Percentiles rank a stretch among this genome's conserved stretches.
Conservation (phyloP, 2,329 filamentous ascomycete species). For the Trichoderma koningii region DNA sequence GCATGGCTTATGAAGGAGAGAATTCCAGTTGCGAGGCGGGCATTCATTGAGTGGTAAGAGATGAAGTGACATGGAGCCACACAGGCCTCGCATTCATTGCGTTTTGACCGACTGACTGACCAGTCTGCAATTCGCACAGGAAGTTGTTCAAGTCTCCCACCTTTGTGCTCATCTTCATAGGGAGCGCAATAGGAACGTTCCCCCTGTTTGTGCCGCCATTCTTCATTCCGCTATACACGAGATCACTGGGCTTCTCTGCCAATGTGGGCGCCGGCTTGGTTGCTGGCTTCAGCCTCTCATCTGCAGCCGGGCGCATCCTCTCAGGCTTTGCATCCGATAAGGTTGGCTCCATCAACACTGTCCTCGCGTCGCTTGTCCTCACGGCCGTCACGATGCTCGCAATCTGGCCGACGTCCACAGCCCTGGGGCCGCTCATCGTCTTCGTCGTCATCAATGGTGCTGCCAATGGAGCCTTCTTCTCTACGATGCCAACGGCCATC, state of each 20-base stretch:
- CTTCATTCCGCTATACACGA: slow-evolving; percentile 57
- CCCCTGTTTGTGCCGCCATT: slow-evolving; percentile 62
- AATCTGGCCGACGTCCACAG: slow-evolving; percentile 60
- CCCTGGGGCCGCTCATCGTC: slow-evolving; percentile 52
- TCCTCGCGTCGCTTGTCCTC: slow-evolving; percentile 51
- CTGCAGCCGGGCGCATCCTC: slow-evolving; percentile 55
- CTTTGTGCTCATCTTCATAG: slow-evolving; percentile 54
- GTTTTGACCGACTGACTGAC: not conserved
- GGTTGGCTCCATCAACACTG: slow-evolving; percentile 55
- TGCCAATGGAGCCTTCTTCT: slow-evolving; percentile 62
- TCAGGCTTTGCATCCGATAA: slow-evolving; percentile 55
- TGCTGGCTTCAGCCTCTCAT: slow-evolving; percentile 60
- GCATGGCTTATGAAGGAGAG: slow-evolving; percentile 54
- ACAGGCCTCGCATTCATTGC: no score
- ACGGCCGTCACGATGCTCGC: slow-evolving; percentile 58
- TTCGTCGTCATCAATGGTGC: slow-evolving; percentile 61
- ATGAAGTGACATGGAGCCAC: not conserved
- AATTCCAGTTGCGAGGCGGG: slow-evolving; percentile 43
- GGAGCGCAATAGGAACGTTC: slow-evolving; percentile 58
- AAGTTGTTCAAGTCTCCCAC: slow-evolving; percentile 52
- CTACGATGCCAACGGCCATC: slow-evolving; percentile 61
- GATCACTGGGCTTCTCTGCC: slow-evolving; percentile 53
- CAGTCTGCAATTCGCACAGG: slow-evolving; percentile 33
- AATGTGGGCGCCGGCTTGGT: slow-evolving; percentile 56
- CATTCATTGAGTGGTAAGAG: slow-evolving; percentile 36